Evolutionary conservation across 192 early-diverging fungal species (phyloP).

Genomic region (Coemansia sp.): DNA sequence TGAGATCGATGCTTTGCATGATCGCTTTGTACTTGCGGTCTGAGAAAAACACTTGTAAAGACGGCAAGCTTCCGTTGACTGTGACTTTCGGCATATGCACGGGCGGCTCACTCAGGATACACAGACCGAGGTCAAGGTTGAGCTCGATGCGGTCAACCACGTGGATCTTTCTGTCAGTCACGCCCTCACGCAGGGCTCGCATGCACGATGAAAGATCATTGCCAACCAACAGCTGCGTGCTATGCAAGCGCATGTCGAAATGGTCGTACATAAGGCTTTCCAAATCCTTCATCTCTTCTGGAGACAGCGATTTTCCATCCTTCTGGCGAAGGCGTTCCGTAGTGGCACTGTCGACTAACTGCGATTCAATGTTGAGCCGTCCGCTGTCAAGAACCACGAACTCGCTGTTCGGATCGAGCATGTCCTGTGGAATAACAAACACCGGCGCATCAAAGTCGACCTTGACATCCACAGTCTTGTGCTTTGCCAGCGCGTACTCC

Average conservation of each 20-base stretch:
- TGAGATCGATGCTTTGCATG: slow-evolving; percentile 76
- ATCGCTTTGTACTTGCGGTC: slow-evolving; percentile 91
- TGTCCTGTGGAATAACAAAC: slow-evolving; percentile 82
- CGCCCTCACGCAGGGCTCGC: slow-evolving; percentile 58
- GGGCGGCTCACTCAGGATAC: slow-evolving; percentile 75
- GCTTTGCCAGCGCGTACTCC: slow-evolving; percentile 80
- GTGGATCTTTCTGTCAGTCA: slow-evolving; percentile 62
- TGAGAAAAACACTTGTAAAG: slow-evolving; percentile 86
- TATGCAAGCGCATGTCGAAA: slow-evolving; percentile 77
- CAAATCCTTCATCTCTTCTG: slow-evolving; percentile 70
- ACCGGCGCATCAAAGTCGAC: slow-evolving; percentile 98
- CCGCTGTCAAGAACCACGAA: slow-evolving; percentile 92
- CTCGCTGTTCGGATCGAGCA: slow-evolving; percentile 55
- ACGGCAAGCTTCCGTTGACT: slow-evolving; percentile 77
- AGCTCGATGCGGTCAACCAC: slow-evolving; percentile 89
- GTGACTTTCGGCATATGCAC: slow-evolving; percentile 71
- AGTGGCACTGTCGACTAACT: slow-evolving; percentile 69
- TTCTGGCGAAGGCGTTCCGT: slow-evolving; percentile 70
- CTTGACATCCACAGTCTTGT: slow-evolving; percentile 86
- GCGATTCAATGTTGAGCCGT: slow-evolving; percentile 84
- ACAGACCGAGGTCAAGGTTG: slow-evolving; percentile 76
- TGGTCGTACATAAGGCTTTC: slow-evolving; percentile 86
- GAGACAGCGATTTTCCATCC: slow-evolving; percentile 59
- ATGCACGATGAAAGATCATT: slow-evolving; percentile 72
- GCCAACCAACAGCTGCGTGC: slow-evolving; percentile 82